These are phyloP conservation scores for Fomes fomentarius DNA, from an alignment of 1,284 basidiomycete genomes.

Conservation along the genomic window DNA sequence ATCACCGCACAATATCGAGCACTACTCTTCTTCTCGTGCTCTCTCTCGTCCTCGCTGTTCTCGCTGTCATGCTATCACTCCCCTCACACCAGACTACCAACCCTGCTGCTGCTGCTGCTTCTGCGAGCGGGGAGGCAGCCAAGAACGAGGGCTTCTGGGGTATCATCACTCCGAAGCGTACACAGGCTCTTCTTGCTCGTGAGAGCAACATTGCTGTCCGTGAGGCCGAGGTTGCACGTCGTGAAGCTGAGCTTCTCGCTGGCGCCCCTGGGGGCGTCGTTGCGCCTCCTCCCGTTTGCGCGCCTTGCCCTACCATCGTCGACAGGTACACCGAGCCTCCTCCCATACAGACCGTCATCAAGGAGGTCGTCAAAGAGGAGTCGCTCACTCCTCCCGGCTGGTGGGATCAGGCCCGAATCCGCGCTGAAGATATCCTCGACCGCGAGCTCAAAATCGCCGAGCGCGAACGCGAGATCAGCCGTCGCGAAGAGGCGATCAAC, in stretches of 20 bases:
- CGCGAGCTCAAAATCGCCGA: conserved; percentile 83
- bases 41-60: conserved; percentile 78
- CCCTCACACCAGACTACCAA: conserved; percentile 49
- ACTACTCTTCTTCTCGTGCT: conserved; percentile 83
- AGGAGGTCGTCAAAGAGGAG: conserved; percentile 82
- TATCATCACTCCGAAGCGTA: conserved; percentile 77
- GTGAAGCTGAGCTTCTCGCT: conserved; percentile 79
- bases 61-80: conserved; percentile 84
- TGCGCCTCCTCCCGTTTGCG: conserved; percentile 49
- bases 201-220: conserved; percentile 76
- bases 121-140: conserved; percentile 38
- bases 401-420: conserved; percentile 62
- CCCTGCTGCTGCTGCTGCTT: conserved; percentile 33
- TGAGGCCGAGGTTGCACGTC: conserved; percentile 82
- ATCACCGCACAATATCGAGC: conserved; percentile 84
- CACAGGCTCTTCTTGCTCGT: conserved; percentile 74
- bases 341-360: conserved; percentile 78
- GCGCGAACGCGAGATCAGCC: conserved; percentile 79
- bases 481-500: conserved; percentile 80
- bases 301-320: conserved; percentile 57
- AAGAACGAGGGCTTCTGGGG: conserved; percentile 61
- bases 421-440: conserved; percentile 78
- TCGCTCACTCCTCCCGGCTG: conserved; percentile 75
- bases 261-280: conserved; percentile 80
- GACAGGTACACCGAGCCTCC: conserved; percentile 52